These are phyloP conservation scores for Corymbia calophylla DNA, from an alignment of 441 rosid species.

Conservation along the genomic window DNA sequence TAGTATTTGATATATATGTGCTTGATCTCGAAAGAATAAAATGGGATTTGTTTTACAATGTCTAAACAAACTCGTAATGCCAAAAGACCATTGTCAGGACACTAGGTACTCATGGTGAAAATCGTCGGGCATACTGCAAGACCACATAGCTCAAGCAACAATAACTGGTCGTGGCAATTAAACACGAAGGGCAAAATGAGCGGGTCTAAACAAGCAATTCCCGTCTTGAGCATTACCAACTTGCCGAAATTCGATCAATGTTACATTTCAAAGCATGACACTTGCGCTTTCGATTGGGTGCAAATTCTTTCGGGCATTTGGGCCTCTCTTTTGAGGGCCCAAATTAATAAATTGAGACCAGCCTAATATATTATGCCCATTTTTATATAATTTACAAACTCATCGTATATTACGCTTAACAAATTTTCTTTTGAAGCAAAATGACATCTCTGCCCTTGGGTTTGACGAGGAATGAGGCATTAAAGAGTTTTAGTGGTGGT, in stretches of 20 bases:
- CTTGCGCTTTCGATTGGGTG: fast-evolving
- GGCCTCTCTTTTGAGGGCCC: neutral
- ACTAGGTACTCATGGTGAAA: neutral
- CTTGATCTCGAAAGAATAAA: neutral
- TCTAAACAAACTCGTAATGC: neutral
- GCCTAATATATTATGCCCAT: neutral
- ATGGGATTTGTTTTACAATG: neutral
- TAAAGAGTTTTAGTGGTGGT: neutral
- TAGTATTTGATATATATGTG: neutral
- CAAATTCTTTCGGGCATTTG: neutral
- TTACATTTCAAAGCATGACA: neutral
- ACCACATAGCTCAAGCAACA: neutral
- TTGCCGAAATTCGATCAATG: neutral
- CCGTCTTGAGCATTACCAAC: neutral
- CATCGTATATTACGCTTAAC: neutral
- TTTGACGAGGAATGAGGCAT: neutral
- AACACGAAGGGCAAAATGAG: neutral
- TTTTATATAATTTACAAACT: neutral
- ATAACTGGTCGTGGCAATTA: neutral
- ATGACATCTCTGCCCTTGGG: neutral
- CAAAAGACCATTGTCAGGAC: neutral
- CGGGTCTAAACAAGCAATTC: neutral
- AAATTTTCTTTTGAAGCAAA: neutral
- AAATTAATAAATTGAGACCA: neutral
- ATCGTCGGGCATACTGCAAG: neutral